Percentiles rank a stretch among this genome's conserved stretches.
Conservation (phyloP, 345 rosid species). For the Eucalyptus pauciflora region DNA sequence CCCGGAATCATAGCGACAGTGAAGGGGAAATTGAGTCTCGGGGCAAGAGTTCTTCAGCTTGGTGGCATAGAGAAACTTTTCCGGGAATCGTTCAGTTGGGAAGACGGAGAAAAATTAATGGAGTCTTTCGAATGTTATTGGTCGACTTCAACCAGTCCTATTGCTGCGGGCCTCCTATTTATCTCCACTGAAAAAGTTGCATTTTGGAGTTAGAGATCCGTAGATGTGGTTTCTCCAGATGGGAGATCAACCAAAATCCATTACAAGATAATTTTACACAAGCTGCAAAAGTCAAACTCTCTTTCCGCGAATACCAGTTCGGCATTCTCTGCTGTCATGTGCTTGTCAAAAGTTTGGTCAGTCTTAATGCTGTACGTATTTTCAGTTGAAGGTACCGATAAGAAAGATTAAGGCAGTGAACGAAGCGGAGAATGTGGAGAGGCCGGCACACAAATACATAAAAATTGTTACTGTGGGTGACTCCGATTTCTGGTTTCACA, state of each 20-base stretch:
- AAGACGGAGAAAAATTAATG: conserved; percentile 20
- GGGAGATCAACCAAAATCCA: conserved; percentile 11
- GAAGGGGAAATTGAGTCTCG: conserved; percentile 22
- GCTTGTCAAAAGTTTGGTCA: not conserved
- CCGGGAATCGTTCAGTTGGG: conserved; percentile 5
- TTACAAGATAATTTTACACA: conserved; percentile 9
- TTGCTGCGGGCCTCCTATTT: conserved; percentile 23
- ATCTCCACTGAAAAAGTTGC: conserved; percentile 22
- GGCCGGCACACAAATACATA: conserved; percentile 53
- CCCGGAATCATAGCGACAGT: conserved; percentile 13
- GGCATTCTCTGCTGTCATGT: not conserved
- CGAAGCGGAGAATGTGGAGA: conserved; percentile 37
- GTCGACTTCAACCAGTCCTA: conserved; percentile 25
- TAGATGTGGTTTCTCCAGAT: conserved; percentile 8
- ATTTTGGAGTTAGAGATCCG: conserved; percentile 33
- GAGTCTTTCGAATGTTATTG: conserved; percentile 22
- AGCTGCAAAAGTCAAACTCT: not conserved
- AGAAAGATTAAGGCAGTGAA: conserved; percentile 41
- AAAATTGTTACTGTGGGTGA: not conserved
- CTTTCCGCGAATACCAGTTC: not conserved
- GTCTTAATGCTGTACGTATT: not conserved
- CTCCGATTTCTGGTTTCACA: conserved; percentile 66
- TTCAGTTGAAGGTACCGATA: conserved; percentile 27
- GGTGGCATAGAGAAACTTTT: conserved; percentile 28
- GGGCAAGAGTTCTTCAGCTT: conserved; percentile 19